Conservation (phyloP, 495 filamentous ascomycete species). For the Aspergillus taichungensis region DNA sequence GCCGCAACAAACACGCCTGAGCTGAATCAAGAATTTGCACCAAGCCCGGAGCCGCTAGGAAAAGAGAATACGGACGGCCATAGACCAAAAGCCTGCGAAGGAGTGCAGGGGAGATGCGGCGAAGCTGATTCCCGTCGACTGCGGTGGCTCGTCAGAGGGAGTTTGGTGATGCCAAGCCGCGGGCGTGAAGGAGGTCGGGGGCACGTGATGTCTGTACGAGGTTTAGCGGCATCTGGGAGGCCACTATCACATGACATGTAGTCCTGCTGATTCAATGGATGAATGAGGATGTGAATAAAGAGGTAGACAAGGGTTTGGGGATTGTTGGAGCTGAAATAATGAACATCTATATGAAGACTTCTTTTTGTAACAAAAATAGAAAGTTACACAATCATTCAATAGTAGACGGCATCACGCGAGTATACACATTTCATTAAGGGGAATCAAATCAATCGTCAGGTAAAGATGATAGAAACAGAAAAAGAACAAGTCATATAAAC, state of each 20-base stretch:
- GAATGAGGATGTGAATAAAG: background rate
- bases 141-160: slow-evolving; percentile 23
- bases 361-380: background rate
- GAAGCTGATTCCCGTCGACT: slow-evolving; percentile 13
- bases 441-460: slow-evolving; percentile 29
- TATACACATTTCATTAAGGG: slow-evolving; percentile 17
- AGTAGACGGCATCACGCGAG: too few relatives aligned
- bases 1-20: slow-evolving; percentile 23
- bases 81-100: slow-evolving; percentile 15
- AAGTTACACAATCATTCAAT: too few relatives aligned
- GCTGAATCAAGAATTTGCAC: slow-evolving; percentile 16
- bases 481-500: slow-evolving; percentile 21
- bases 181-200: slow-evolving; percentile 21
- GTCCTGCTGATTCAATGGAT: background rate
- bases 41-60: slow-evolving; percentile 14
- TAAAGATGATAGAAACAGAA: slow-evolving; percentile 1
- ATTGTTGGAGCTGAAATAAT: background rate
- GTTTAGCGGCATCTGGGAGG: slow-evolving; percentile 2
- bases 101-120: slow-evolving; percentile 15
- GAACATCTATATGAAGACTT: background rate
- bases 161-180: slow-evolving; percentile 37
- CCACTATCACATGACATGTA: background rate
- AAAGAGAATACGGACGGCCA: slow-evolving; percentile 19
- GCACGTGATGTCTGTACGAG: slow-evolving; percentile 28
- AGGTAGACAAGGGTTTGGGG: too few relatives aligned